phyloP scores from a whole-genome alignment of 2,329 filamentous ascomycete genomes.

The Cladosporium sp. region DNA sequence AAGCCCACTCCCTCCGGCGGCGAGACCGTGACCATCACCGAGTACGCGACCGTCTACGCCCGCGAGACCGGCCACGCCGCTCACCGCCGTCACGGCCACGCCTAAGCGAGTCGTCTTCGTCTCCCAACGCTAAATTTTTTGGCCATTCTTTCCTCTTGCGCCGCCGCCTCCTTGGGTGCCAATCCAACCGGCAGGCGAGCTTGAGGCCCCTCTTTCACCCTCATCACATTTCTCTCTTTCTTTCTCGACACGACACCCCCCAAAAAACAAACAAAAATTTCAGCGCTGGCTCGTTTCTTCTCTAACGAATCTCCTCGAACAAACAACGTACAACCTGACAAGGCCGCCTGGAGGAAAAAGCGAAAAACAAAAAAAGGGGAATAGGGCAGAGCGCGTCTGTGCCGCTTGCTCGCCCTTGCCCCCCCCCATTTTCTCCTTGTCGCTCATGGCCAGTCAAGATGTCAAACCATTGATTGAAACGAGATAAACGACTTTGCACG shows the following conservation, averaged over 20 bases:
- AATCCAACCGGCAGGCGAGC: not conserved
- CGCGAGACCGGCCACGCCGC: slow-evolving; percentile 9
- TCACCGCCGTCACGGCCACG: slow-evolving; percentile 9
- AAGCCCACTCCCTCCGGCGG: slow-evolving; percentile 4
- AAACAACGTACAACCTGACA: slow-evolving; percentile 1
- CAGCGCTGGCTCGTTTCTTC: slow-evolving; percentile 11
- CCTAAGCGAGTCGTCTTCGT: slow-evolving; percentile 11
- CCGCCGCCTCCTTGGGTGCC: not conserved
- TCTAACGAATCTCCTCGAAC: slow-evolving; percentile 10
- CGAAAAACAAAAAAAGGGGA: not conserved
- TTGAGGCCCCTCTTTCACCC: slow-evolving; percentile 3
- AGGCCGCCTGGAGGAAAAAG: not conserved
- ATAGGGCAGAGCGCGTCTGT: slow-evolving; percentile 11
- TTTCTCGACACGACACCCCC: slow-evolving; percentile 5
- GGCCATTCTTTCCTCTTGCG: slow-evolving; percentile 9
- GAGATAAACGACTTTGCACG: slow-evolving; percentile 4
- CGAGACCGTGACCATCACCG: slow-evolving; percentile 3
- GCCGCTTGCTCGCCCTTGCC: slow-evolving; percentile 4
- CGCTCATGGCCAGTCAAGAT: too few species aligned
- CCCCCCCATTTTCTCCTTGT: not conserved
- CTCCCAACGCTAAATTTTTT: slow-evolving; percentile 7
- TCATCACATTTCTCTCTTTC: not conserved
- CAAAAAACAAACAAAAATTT: not conserved
- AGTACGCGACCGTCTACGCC: slow-evolving; percentile 6
- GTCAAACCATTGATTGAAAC: too few species aligned